Conservation (phyloP, 129 eudicot genomes). For the Artemisia argyi region DNA sequence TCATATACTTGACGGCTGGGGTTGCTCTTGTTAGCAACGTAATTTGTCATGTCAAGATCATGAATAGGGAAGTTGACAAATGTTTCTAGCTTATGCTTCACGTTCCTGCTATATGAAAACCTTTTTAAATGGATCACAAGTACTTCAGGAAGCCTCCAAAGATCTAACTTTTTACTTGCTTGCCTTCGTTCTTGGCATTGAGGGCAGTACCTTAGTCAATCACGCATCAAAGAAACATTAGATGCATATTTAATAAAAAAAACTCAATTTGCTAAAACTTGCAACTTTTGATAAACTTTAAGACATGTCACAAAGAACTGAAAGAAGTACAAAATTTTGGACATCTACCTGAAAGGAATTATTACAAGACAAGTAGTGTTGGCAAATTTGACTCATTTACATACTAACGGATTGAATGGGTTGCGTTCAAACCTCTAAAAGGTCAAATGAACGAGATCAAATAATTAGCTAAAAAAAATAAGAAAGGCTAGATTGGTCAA, state of each 20-base stretch:
- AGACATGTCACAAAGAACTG: background rate
- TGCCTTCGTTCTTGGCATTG: conserved; percentile 94
- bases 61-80: conserved; percentile 89
- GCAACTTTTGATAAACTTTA: background rate
- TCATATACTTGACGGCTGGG: conserved; percentile 74
- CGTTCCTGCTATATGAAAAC: conserved; percentile 84
- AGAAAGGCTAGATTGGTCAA: background rate
- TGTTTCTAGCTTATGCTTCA: conserved; percentile 94
- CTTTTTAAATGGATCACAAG: conserved; percentile 92
- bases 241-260: conserved; percentile 6
- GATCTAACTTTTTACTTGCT: conserved; percentile 94
- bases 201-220: conserved; percentile 80
- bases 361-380: background rate
- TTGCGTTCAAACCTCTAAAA: background rate
- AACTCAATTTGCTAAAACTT: background rate
- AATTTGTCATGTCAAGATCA: conserved; percentile 87
- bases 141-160: conserved; percentile 98
- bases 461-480: background rate
- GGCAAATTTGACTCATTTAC: background rate
- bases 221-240: conserved; percentile 4
- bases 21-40: conserved; percentile 83
- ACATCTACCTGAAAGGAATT: conserved; percentile 9
- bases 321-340: background rate
- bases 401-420: background rate
- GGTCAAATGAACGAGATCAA: background rate